phyloP scores from a whole-genome alignment of 2,329 filamentous ascomycete genomes.

The Paracoccidioides brasiliensis region DNA sequence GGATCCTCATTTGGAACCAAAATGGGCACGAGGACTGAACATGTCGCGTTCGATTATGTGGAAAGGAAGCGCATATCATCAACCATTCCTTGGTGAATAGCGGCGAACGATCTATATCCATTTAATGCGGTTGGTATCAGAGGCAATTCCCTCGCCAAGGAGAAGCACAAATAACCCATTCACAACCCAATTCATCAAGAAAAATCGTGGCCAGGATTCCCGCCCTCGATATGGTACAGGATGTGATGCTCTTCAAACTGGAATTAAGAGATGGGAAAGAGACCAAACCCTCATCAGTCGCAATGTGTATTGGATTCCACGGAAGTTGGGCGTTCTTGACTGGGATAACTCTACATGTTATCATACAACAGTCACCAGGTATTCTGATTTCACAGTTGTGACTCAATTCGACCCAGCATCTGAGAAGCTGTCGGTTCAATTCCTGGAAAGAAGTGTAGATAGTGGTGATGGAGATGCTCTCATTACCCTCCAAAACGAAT shows the following conservation, averaged over 20 bases:
- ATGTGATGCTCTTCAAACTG: slow-evolving; percentile 41
- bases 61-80: slow-evolving; percentile 37
- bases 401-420: slow-evolving; percentile 26
- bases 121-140: slow-evolving; percentile 41
- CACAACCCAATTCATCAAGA: slow-evolving; percentile 36
- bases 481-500: slow-evolving; percentile 40
- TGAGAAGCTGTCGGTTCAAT: slow-evolving; percentile 20
- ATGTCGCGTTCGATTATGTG: slow-evolving; percentile 44
- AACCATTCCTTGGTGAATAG: slow-evolving; percentile 37
- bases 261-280: slow-evolving; percentile 26
- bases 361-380: slow-evolving; percentile 43
- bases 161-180: slow-evolving; percentile 20
- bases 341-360: slow-evolving; percentile 49
- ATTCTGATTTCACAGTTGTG: slow-evolving; percentile 38
- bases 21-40: slow-evolving; percentile 37
- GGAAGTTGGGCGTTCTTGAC: slow-evolving; percentile 36
- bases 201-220: slow-evolving; percentile 25
- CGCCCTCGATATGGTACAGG: slow-evolving; percentile 22
- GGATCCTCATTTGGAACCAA: slow-evolving; percentile 50
- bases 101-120: slow-evolving; percentile 32
- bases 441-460: background rate
- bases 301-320: slow-evolving; percentile 49
- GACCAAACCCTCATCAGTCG: slow-evolving; percentile 32
- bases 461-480: slow-evolving; percentile 7
- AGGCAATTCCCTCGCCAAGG: slow-evolving; percentile 33